Base-by-base conservation (phyloP, 1,139 yeast species). In the Sugiyamaella sp. region DNA sequence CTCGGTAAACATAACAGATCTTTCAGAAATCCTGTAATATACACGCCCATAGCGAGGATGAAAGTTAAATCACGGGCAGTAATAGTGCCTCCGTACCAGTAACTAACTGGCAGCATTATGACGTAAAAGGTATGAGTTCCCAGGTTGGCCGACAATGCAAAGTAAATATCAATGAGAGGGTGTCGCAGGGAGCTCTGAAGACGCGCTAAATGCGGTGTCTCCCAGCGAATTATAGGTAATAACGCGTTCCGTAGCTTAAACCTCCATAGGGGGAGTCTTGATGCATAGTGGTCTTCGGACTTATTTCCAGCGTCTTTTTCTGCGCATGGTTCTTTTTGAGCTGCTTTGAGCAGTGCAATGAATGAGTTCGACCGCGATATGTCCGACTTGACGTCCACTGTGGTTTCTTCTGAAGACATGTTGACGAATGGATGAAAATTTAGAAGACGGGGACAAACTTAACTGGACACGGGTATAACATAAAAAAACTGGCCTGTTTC, bases 121-220 rank as follows among this genome's bases (percentile, higher is more conserved):
- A 93, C 96, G 68, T 93, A 93, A 67, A 93, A 93, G 0, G 97
- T 89, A 70, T 93, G 99, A 8, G 96, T 82, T 0, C 97, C 99
- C 60, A 93, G 75, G 65, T 87, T 85, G 20, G 99, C 97, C 1
- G 96, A 81, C 77, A 89, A 82, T 12, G 96, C 89, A 71, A 93
- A 93, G 68, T 86, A 93, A 45, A 77, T 68, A 70, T 91, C 97
- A 53, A 85, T 72, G 25, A 72, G 57, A 2, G 84, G 80, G 35
- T 72, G 71, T 53, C 96, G 74, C 20, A 78, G 63, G 20, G 61
- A 54, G 5, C 64, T 57, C 72, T 93, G 99, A 57, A 89, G 71
- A 2, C 64, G 63, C n/a, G 80, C 77, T 22, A 93, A 68, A 2
- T 78, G 60, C 2, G 79, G 81, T 0, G 96, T 85, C 68, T 93